These are phyloP conservation scores for Dictyostelium brefeldianum DNA, from an alignment of 78 protist genomes.

Conservation along the genomic window DNA sequence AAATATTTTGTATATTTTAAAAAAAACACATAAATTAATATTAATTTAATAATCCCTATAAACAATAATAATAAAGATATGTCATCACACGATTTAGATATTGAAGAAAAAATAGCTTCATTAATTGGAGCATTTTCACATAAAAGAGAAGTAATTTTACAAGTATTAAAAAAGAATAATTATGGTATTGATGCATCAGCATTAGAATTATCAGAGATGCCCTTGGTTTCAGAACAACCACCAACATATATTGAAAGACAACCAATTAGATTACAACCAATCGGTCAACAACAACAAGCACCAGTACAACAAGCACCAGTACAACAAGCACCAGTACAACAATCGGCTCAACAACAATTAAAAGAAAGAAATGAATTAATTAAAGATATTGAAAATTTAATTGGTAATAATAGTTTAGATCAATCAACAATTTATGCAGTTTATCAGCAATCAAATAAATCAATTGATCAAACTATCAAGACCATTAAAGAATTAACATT, in stretches of 20 bases:
- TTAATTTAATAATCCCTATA: too few relatives aligned
- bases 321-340: not conserved
- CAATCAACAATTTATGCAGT: slow-evolving; percentile 63
- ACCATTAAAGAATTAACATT: not conserved
- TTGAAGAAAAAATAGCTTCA: slow-evolving; percentile 18
- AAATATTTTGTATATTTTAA: too few relatives aligned
- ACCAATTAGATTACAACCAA: not conserved
- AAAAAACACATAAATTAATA: too few relatives aligned
- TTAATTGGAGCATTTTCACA: slow-evolving; percentile 24
- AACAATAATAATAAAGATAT: not conserved
- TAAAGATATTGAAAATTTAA: slow-evolving; percentile 6
- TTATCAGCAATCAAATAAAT: slow-evolving; percentile 15
- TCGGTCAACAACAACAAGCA: slow-evolving; percentile 22
- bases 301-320: not conserved
- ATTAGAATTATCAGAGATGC: slow-evolving; percentile 48
- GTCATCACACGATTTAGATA: slow-evolving; percentile 32
- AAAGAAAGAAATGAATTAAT: slow-evolving; percentile 8
- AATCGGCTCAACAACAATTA: not conserved
- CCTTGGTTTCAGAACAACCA: not conserved
- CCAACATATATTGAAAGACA: not conserved
- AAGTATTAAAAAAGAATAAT: slow-evolving; percentile 59
- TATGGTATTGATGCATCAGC: slow-evolving; percentile 52
- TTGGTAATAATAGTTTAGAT: slow-evolving; percentile 24
- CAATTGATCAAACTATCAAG: slow-evolving; percentile 28
- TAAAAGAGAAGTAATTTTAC: slow-evolving; percentile 29